Evolutionary conservation across 2,329 filamentous ascomycete genomes (phyloP).

Genomic region (Torrubiellomyces zombiae): DNA sequence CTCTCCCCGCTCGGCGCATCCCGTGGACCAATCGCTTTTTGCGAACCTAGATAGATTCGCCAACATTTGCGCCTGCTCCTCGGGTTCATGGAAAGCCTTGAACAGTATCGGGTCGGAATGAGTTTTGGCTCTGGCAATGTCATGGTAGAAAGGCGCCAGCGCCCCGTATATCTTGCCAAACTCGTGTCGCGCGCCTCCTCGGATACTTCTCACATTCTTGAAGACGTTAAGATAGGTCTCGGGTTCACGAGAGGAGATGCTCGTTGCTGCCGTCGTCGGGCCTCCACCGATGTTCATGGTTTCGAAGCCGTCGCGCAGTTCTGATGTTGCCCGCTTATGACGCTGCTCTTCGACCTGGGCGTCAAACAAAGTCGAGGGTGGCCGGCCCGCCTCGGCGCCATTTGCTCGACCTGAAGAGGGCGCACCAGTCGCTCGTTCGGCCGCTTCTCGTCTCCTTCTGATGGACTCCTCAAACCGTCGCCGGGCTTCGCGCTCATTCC

Average conservation of each 20-base stretch:
- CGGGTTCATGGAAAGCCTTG: conserved; percentile 70
- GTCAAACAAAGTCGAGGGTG: conserved; percentile 51
- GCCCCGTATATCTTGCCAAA: conserved; percentile 85
- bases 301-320: conserved; percentile 56
- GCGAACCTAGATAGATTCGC: conserved; percentile 65
- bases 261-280: conserved; percentile 15
- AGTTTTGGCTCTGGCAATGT: conserved; percentile 54
- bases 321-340: conserved; percentile 21
- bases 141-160: conserved; percentile 73
- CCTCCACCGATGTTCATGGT: conserved; percentile 41
- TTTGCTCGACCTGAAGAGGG: conserved; percentile 9
- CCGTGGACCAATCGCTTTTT: conserved; percentile 63
- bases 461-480: conserved; percentile 61
- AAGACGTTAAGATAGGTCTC: conserved; percentile 53
- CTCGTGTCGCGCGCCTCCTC: conserved; percentile 74
- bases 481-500: conserved; percentile 79
- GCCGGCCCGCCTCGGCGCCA: conserved; percentile 5
- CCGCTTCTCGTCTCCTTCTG: conserved; percentile 40
- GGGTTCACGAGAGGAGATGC: conserved; percentile 37
- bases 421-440: conserved; percentile 8
- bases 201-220: conserved; percentile 54
- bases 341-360: conserved; percentile 49
- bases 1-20: conserved; percentile 53
- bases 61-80: conserved; percentile 81
- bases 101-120: conserved; percentile 75